Conservation (phyloP, 805 yeast genomes). For the Pichia manshurica region DNA sequence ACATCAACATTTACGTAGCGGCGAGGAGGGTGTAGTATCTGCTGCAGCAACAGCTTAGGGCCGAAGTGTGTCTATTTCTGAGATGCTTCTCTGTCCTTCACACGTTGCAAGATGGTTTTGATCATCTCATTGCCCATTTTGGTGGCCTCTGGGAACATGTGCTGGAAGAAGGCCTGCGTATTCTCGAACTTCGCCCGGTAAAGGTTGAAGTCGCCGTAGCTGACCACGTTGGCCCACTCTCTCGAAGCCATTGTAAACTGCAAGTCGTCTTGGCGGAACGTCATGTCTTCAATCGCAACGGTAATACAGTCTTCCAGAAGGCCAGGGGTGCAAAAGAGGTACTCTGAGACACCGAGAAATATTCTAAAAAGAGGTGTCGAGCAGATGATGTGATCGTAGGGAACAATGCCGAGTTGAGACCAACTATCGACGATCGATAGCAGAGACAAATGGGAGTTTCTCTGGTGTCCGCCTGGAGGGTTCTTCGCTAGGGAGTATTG, state of each 20-base stretch:
- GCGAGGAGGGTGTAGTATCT: no score
- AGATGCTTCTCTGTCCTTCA: conserved; percentile 20
- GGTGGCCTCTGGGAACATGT: conserved; percentile 85
- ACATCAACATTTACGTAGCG: no score
- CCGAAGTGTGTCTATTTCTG: no score
- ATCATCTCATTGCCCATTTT: conserved; percentile 92
- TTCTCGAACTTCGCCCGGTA: conserved; percentile 69
- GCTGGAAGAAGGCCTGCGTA: conserved; percentile 78
- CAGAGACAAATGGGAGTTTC: conserved; percentile 85
- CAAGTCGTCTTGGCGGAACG: conserved; percentile 82
- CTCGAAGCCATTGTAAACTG: conserved; percentile 91
- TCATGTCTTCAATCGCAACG: conserved; percentile 59
- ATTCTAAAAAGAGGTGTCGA: conserved; percentile 92
- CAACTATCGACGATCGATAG: conserved; percentile 93
- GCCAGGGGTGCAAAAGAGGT: conserved; percentile 78
- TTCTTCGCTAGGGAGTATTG: conserved; percentile 70
- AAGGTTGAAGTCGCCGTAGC: conserved; percentile 65
- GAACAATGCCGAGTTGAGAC: conserved; percentile 77
- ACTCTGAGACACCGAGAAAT: conserved; percentile 90
- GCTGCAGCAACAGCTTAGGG: no score
- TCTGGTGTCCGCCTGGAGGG: conserved; percentile 62
- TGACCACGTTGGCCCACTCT: conserved; percentile 77
- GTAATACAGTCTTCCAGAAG: conserved; percentile 73
- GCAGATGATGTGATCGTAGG: conserved; percentile 95
- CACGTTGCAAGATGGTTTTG: conserved; percentile 52